These are phyloP conservation scores for Arachis hypogaea DNA, from an alignment of 306 rosid genomes.

Conservation along the genomic window DNA sequence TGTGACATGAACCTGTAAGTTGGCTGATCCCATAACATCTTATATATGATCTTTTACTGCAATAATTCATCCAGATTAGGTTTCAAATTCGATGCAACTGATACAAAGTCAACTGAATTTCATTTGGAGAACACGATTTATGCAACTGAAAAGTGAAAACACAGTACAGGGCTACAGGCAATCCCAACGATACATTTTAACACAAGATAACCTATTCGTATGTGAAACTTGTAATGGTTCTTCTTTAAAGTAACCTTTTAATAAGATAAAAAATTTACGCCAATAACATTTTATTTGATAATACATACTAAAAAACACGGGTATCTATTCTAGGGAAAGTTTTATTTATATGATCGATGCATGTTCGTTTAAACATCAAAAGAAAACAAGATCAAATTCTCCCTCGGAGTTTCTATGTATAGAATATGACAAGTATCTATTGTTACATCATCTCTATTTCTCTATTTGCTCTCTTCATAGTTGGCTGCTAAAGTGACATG, in stretches of 20 bases:
- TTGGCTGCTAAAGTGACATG: constrained; percentile 30
- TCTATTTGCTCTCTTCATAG: constrained; percentile 27
- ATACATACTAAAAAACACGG: constrained; percentile 7
- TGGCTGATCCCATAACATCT: constrained; percentile 19
- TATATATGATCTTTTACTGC: neutral
- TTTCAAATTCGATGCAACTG: too few relatives aligned
- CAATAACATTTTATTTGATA: neutral
- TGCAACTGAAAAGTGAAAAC: too few relatives aligned
- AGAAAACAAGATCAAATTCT: constrained; percentile 33
- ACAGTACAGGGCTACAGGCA: too few relatives aligned
- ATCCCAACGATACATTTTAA: too few relatives aligned
- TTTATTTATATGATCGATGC: neutral
- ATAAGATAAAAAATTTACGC: neutral
- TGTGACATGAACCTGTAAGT: constrained; percentile 34
- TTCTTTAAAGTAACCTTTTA: too few relatives aligned
- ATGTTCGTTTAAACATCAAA: constrained; percentile 2
- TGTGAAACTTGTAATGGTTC: too few relatives aligned
- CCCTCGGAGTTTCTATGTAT: constrained; percentile 29
- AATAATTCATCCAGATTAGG: too few relatives aligned
- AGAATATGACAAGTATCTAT: constrained; percentile 21
- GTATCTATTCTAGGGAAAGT: neutral
- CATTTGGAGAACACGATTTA: too few relatives aligned
- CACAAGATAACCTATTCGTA: too few relatives aligned
- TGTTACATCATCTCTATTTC: constrained; percentile 36
- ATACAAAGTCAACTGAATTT: too few relatives aligned